Evolutionary conservation across 176 grass and related monocot genomes (phyloP), one percentile per base, ranked within the genome.

Genomic region (Raddia guianensis): DNA sequence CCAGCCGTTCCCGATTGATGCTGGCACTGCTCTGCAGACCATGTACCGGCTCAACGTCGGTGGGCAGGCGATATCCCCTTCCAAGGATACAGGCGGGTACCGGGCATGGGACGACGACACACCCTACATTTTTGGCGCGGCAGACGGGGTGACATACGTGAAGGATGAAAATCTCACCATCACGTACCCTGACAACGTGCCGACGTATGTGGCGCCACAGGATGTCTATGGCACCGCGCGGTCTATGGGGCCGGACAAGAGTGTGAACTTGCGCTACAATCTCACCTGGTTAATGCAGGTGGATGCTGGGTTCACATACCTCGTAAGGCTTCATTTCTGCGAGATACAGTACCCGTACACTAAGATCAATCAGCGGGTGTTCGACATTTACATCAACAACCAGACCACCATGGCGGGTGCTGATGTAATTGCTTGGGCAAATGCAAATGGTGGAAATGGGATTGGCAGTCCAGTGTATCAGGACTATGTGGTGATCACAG

Each of bases 21-120:
- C 86, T 3, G 37, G n/a, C 46, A 47, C 27, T 0, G 82, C 94
- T 34, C 46, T 97, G 32, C 80, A 97, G 80, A 97, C 91, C 58
- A 90, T 97, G 89, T 86, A 90, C 68, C 79, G 94, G 48, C 75
- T 97, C 74, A 97, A 97, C 86, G 94, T 97, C 16, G 94, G 94
- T 3, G 91, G 94, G 32, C 66, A 82, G 58, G 87, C 89, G 0
- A 85, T 97, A 46, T 86, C 94, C n/a, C 87, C 91, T n/a, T 68
- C 78, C 53, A 72, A 74, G 67, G 94, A 97, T 73, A 70, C 94
- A 58, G 94, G 91, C 3, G 81, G 90, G 12, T 94, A 15, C 67
- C 81, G 94, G 5, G 88, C 91, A 4, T 97, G 94, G 94, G 85
- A 84, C 27, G 87, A 90, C 8, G 94, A 97, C 72, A 76, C 89